A percentile compares a stretch with the other conserved stretches of the same genome.
Conservation (phyloP, 2,329 filamentous ascomycete genomes). For the Pseudopyricularia javanii region DNA sequence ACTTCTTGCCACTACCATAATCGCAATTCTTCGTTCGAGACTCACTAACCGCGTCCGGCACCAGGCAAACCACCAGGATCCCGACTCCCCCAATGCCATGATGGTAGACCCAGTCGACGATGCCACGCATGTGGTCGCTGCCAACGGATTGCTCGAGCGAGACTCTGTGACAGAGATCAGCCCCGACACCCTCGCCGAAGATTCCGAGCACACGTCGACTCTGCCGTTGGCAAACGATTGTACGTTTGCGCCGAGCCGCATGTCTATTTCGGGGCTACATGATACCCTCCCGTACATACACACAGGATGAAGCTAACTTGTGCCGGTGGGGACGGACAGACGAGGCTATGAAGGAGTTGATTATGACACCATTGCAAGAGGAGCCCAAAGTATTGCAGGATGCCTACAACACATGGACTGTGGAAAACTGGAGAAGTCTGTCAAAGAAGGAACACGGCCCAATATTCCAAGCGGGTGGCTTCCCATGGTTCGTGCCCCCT, state of each 20-base stretch:
- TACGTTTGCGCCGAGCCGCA: slow-evolving; percentile 19
- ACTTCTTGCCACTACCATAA: neutral
- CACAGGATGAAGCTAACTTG: slow-evolving; percentile 6
- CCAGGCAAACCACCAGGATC: slow-evolving; percentile 31
- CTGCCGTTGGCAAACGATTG: slow-evolving; percentile 39
- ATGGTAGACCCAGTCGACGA: slow-evolving; percentile 33
- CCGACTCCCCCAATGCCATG: slow-evolving; percentile 44
- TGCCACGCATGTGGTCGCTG: slow-evolving; percentile 32
- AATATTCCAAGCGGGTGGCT: slow-evolving; percentile 71
- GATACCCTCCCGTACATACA: neutral
- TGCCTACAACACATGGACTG: slow-evolving; percentile 70
- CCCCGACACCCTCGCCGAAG: slow-evolving; percentile 36
- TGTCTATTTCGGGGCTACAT: neutral
- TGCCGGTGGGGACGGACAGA: slow-evolving; percentile 30
- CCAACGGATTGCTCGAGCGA: slow-evolving; percentile 31
- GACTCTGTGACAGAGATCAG: slow-evolving; percentile 42
- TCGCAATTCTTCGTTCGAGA: neutral
- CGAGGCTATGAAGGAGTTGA: slow-evolving; percentile 73
- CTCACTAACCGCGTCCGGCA: neutral
- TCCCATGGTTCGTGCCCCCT: slow-evolving; percentile 58
- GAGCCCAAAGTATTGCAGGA: slow-evolving; percentile 74
- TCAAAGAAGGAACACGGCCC: slow-evolving; percentile 79
- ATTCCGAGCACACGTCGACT: slow-evolving; percentile 31
- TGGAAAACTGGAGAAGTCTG: slow-evolving; percentile 68
- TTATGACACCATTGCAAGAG: slow-evolving; percentile 58